Base-by-base conservation (phyloP, 2,329 filamentous ascomycete species). In the Cladosporium sp. region DNA sequence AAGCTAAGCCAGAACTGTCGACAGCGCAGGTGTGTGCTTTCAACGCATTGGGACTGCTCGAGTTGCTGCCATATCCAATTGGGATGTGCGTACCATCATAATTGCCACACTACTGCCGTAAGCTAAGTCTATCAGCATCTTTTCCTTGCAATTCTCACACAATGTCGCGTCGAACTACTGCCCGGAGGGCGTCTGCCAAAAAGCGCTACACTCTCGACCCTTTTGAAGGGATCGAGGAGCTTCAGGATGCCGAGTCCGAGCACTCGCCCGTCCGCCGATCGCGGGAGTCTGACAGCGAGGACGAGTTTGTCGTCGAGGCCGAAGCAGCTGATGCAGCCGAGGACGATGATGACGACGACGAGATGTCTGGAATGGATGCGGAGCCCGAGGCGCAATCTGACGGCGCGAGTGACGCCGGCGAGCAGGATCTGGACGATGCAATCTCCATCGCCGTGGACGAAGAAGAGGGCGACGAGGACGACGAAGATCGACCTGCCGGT, bases 301-400 rank as follows among this genome's bases (percentile, higher is more conserved):
- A 70, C 63, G 83, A 80, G 69, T 76, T 76, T 68, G 71, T 75
- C 65, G 70, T 77, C 68, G 71, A 71, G 61, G 69, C 74, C 64
- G 73, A 74, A 28, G 66, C 52, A 67, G 72, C 71, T 63, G 72
- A 71, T 63, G 74, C 73, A 66, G 69, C 75, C 69, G 69, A 75
- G 66, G 74, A 73, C 47, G 73, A 76, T 66, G 77, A 79, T 11
- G 74, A 79, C 38, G 77, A 79, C 65, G 75, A 70, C 44, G 68
- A 66, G 8, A 69, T 71, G 69, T 72, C 71, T 64, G 83, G 78
- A 67, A 73, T 76, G 65, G 74, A 76, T 65, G 72, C 76, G 68
- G 72, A 74, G 62, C 71, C 73, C 65, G 71, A 73, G 28, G 65
- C 38, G 66, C 41, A 47, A 67, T 67, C 69, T 65, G 71, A 72